These are phyloP conservation scores for Epichloe coenophiala DNA, from an alignment of 2,329 filamentous ascomycete species.

Conservation along the genomic window DNA sequence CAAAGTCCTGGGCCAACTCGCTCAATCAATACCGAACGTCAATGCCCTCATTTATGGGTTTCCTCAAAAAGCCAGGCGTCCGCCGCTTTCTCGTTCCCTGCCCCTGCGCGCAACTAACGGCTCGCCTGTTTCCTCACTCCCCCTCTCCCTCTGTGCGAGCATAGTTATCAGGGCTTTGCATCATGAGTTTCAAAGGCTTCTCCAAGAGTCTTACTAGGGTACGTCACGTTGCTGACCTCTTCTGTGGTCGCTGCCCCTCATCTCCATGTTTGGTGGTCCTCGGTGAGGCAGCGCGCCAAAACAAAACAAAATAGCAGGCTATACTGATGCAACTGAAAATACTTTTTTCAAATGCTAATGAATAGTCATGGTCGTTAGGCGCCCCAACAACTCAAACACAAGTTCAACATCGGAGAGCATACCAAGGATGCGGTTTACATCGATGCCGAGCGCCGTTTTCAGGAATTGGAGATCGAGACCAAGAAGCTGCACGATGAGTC, in stretches of 20 bases:
- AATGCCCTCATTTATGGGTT: constrained; percentile 3
- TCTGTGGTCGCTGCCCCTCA: constrained; percentile 17
- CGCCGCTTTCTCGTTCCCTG: background rate
- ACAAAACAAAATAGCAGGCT: background rate
- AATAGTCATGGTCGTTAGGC: constrained; percentile 35
- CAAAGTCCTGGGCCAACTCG: background rate
- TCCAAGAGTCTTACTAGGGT: constrained; percentile 80
- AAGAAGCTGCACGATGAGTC: constrained; percentile 96
- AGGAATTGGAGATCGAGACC: constrained; percentile 88
- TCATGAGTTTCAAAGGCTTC: constrained; percentile 96
- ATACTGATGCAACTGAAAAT: background rate
- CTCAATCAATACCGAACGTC: constrained; percentile 1
- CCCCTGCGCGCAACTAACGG: background rate
- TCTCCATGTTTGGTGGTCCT: constrained; percentile 5
- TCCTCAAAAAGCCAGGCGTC: constrained; percentile 2
- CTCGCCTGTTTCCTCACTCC: background rate
- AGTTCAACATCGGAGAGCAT: constrained; percentile 90
- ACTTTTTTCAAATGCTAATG: background rate
- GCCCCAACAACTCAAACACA: constrained; percentile 81
- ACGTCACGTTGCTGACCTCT: constrained; percentile 20
- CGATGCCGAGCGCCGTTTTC: constrained; percentile 85
- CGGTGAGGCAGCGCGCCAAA: background rate
- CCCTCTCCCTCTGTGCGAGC: background rate
- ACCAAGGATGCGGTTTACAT: constrained; percentile 92
- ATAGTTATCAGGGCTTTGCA: constrained; percentile 6